Percentiles rank a stretch among this genome's conserved stretches.
phyloP scores from a whole-genome alignment of 495 filamentous ascomycete genomes.

The Bacidia rubella region DNA sequence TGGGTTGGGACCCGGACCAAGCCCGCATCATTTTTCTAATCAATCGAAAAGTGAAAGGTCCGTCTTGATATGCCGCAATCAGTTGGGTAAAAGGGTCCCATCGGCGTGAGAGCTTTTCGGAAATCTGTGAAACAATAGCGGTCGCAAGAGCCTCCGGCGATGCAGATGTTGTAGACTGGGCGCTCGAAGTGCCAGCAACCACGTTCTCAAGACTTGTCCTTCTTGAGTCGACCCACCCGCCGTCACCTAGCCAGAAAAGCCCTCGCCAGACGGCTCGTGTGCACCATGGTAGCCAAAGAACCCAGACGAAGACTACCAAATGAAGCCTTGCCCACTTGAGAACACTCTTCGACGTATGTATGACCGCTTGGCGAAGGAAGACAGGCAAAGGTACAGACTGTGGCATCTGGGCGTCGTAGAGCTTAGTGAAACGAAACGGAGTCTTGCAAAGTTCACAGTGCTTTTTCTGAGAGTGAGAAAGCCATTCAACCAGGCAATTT shows the following conservation, averaged over 20 bases:
- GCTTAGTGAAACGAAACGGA: conserved; percentile 90
- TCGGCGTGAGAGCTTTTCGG: conserved; percentile 18
- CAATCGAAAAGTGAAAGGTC: conserved; percentile 36
- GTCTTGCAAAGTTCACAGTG: conserved; percentile 99
- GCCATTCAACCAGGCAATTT: conserved; percentile 94
- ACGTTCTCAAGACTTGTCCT: conserved; percentile 9
- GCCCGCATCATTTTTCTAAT: conserved; percentile 25
- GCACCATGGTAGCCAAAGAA: conserved; percentile 74
- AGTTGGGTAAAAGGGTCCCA: conserved; percentile 31
- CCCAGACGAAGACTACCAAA: conserved; percentile 77
- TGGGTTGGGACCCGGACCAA: neutral
- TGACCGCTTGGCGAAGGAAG: conserved; percentile 59
- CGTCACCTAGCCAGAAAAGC: conserved; percentile 92
- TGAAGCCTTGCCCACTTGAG: conserved; percentile 63
- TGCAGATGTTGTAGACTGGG: conserved; percentile 2
- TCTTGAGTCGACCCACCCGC: conserved; percentile 52
- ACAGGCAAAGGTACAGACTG: conserved; percentile 61
- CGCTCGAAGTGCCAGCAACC: neutral
- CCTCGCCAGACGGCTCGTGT: conserved; percentile 85
- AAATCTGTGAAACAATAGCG: conserved; percentile 17
- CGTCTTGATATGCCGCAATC: conserved; percentile 29
- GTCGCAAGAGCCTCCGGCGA: conserved; percentile 20
- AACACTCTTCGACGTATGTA: conserved; percentile 55
- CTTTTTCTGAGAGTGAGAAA: conserved; percentile 95
- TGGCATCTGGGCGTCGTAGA: conserved; percentile 91